A percentile compares a stretch with the other conserved stretches of the same genome.
Conservation (phyloP, 129 eudicot species). For the Escallonia herrerae region DNA sequence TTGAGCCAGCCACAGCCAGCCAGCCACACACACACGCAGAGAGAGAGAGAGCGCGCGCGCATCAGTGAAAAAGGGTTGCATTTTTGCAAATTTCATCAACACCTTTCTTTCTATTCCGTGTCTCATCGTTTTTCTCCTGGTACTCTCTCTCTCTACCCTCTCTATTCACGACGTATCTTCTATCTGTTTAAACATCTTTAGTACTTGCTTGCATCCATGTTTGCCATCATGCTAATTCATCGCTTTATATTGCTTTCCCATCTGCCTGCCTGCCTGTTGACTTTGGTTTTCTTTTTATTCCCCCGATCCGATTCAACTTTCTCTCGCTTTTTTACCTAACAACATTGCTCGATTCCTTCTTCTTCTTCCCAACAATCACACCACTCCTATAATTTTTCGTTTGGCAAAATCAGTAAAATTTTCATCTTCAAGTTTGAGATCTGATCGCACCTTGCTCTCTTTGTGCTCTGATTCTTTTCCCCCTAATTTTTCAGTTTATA, state of each 20-base stretch:
- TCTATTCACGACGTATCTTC: not conserved
- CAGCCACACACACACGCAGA: too few species aligned
- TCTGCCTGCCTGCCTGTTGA: not conserved
- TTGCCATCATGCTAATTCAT: not conserved
- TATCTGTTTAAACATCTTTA: not conserved
- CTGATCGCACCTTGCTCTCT: too few species aligned
- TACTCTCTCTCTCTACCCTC: not conserved
- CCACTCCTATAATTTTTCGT: not conserved
- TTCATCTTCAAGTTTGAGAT: not conserved
- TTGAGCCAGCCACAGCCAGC: too few species aligned
- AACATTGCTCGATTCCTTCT: not conserved
- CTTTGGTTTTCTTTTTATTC: not conserved
- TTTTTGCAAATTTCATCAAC: not conserved
- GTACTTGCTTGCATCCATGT: not conserved
- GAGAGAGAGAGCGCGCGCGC: too few species aligned
- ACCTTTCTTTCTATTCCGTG: not conserved
- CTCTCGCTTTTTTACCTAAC: not conserved
- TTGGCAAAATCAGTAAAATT: not conserved
- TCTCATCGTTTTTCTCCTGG: not conserved
- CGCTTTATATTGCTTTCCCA: not conserved
- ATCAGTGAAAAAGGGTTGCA: not conserved
- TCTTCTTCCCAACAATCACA: too few species aligned
- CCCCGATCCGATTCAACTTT: slow-evolving; percentile 15
- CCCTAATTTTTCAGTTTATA: not conserved
- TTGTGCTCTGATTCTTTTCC: too few species aligned